These are phyloP conservation scores for Podospora appendiculata DNA, from an alignment of 495 filamentous ascomycete species.

Conservation along the genomic window DNA sequence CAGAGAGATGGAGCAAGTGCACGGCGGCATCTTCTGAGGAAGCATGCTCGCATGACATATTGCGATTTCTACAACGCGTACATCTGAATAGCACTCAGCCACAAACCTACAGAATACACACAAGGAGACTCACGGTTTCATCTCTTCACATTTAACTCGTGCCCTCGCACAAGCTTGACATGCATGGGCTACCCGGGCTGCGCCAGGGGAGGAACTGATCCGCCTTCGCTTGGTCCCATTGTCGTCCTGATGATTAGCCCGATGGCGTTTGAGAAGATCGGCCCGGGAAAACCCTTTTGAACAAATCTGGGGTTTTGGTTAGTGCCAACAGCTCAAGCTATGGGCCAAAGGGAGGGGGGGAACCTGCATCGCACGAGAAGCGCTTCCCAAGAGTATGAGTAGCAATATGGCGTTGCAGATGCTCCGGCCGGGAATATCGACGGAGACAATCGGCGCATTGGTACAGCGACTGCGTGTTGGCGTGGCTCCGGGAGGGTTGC, in stretches of 20 bases:
- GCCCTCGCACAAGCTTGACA: constrained; percentile 46
- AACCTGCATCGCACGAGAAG: constrained; percentile 30
- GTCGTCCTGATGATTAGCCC: constrained; percentile 41
- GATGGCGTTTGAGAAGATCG: constrained; percentile 48
- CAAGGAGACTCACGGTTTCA: constrained; percentile 19
- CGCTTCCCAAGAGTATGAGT: constrained; percentile 52
- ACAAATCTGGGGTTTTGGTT: constrained; percentile 32
- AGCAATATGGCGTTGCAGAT: constrained; percentile 48
- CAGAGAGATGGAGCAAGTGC: constrained; percentile 28
- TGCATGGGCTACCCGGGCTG: constrained; percentile 47
- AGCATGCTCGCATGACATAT: constrained; percentile 37
- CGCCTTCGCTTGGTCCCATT: constrained; percentile 38
- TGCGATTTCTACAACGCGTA: constrained; percentile 38
- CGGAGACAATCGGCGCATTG: constrained; percentile 48
- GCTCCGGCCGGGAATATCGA: constrained; percentile 47
- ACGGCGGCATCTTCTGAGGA: constrained; percentile 29
- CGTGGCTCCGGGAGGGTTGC: constrained; percentile 11
- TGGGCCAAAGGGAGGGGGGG: background rate
- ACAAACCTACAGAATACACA: too few relatives aligned
- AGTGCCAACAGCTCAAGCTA: background rate
- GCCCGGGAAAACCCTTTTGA: constrained; percentile 48
- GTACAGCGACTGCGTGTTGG: constrained; percentile 29
- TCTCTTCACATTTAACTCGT: constrained; percentile 48
- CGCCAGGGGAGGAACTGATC: constrained; percentile 33
- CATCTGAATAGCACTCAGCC: constrained; percentile 18